Conservation (phyloP, 2,329 filamentous ascomycete genomes). For the Fusarium avenaceum region DNA sequence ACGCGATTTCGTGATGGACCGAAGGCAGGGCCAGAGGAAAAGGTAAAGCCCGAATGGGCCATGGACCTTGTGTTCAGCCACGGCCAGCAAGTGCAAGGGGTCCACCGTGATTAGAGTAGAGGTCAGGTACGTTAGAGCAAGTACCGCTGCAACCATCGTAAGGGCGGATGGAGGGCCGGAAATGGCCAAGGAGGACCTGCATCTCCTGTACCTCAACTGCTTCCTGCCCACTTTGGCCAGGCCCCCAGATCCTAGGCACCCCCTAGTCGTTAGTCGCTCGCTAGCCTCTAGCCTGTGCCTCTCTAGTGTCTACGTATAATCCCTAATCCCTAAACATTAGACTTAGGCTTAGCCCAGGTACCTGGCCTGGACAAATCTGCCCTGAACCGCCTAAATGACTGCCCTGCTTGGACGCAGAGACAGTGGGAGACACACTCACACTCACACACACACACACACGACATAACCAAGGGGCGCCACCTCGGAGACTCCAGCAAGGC, state of each 20-base stretch:
- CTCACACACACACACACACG: conserved; percentile 14
- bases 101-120: conserved; percentile 33
- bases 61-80: conserved; percentile 49
- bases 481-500: conserved; percentile 35
- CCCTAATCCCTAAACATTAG: conserved; percentile 25
- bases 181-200: conserved; percentile 42
- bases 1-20: conserved; percentile 50
- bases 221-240: conserved; percentile 37
- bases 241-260: conserved; percentile 23
- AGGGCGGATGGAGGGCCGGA: conserved; percentile 28
- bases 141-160: conserved; percentile 39
- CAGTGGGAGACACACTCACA: background rate
- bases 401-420: conserved; percentile 8
- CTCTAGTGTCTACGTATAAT: background rate
- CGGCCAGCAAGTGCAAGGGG: conserved; percentile 38
- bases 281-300: conserved; percentile 10
- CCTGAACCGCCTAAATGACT: conserved; percentile 14
- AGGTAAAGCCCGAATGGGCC: conserved; percentile 41
- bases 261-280: conserved; percentile 19
- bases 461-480: conserved; percentile 36
- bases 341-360: conserved; percentile 19
- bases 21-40: conserved; percentile 32
- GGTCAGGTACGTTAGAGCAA: conserved; percentile 26
- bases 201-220: conserved; percentile 36
- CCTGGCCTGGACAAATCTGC: conserved; percentile 30